Evolutionary conservation across 129 eudicot genomes (phyloP).

Genomic region (Centella asiatica): DNA sequence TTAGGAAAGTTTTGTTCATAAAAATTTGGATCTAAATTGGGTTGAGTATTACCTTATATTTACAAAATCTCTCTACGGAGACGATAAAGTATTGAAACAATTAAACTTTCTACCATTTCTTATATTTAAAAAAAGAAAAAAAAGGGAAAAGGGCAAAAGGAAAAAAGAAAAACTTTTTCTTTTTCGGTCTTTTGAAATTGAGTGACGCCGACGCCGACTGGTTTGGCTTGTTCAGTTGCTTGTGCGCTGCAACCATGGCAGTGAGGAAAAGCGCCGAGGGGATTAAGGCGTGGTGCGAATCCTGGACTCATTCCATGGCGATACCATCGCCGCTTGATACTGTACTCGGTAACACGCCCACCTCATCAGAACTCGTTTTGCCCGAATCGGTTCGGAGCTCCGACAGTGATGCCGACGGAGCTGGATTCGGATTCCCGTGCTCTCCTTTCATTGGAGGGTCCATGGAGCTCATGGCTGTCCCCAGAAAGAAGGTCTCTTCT

Average conservation of each 20-base stretch:
- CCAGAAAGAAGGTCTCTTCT: constrained; percentile 35
- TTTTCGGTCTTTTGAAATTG: too few species aligned
- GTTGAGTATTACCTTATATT: too few species aligned
- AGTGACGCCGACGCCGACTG: too few species aligned
- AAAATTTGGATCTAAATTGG: too few species aligned
- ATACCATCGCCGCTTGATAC: neutral
- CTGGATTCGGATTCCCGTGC: constrained; percentile 15
- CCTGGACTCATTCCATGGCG: neutral
- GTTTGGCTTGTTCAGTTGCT: too few species aligned
- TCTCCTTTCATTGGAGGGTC: constrained; percentile 18
- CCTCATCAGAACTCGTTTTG: constrained; percentile 21
- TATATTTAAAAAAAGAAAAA: too few species aligned
- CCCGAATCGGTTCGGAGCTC: constrained; percentile 19
- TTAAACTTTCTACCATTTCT: too few species aligned
- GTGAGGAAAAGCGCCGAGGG: constrained; percentile 14
- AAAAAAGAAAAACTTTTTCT: too few species aligned
- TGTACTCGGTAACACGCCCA: neutral
- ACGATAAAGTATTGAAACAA: too few species aligned
- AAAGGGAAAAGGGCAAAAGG: too few species aligned
- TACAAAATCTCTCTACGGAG: too few species aligned
- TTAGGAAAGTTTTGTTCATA: too few species aligned
- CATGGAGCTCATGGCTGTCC: constrained; percentile 62
- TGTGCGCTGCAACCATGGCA: constrained; percentile 19
- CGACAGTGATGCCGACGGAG: neutral
- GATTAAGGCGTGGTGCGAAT: neutral